These are phyloP conservation scores for Kondoa subrosea DNA, from an alignment of 768 basidiomycete genomes.

Conservation along the genomic window DNA sequence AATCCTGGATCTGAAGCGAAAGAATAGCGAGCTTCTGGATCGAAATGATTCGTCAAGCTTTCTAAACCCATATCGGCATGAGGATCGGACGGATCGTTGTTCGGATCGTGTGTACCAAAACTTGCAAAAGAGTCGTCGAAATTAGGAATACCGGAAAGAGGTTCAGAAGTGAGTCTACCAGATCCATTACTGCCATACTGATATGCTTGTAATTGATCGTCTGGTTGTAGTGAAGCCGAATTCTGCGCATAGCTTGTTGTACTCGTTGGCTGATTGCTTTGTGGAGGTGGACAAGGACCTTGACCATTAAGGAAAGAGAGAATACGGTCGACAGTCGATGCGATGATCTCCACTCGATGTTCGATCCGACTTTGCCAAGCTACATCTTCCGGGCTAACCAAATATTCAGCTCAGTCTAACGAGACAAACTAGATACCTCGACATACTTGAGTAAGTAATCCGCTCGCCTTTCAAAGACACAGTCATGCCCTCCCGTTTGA, in stretches of 20 bases:
- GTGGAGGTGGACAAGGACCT: not conserved
- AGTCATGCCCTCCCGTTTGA: conserved; percentile 1
- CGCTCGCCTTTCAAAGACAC: conserved; percentile 4
- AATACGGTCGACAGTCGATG: not conserved
- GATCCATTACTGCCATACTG: not conserved
- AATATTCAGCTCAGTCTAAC: not conserved
- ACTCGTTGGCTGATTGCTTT: not conserved
- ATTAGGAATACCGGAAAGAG: not conserved
- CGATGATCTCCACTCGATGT: not conserved
- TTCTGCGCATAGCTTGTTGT: not conserved
- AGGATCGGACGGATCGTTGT: not conserved
- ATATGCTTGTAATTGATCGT: not conserved
- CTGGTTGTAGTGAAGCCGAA: not conserved
- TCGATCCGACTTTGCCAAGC: conserved; percentile 9
- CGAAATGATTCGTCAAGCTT: not conserved
- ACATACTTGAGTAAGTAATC: conserved; percentile 8
- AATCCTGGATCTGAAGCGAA: not conserved
- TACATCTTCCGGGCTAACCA: conserved; percentile 5
- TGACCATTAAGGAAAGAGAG: not conserved
- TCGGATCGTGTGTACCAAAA: not conserved
- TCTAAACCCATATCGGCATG: not conserved
- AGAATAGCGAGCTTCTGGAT: not conserved
- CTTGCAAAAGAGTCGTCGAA: conserved; percentile 1
- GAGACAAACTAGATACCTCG: not conserved
- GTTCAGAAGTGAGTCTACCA: not conserved